Conservation (phyloP, 2,329 filamentous ascomycete species). For the Alternaria incomplexa region DNA sequence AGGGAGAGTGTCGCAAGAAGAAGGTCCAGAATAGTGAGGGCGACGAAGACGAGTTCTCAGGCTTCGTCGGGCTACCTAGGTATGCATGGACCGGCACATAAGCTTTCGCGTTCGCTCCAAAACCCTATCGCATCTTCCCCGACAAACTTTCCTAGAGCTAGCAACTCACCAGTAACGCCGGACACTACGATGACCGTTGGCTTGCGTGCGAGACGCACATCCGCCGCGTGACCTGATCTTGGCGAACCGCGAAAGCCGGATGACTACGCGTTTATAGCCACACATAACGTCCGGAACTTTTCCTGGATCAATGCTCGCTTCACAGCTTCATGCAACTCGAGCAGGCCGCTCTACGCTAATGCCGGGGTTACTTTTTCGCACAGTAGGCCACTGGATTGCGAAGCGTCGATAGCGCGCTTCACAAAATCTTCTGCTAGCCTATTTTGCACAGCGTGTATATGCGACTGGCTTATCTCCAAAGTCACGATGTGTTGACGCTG, state of each 20-base stretch:
- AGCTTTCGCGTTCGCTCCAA: background rate
- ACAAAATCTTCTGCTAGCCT: background rate
- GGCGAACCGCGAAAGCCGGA: background rate
- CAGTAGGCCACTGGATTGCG: conserved; percentile 6
- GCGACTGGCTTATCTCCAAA: background rate
- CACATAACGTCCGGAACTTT: conserved; percentile 1
- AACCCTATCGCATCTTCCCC: background rate
- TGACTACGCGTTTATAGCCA: background rate
- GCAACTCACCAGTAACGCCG: background rate
- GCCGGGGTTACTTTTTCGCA: background rate
- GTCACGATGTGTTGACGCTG: background rate
- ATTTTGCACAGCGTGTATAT: background rate
- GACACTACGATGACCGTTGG: background rate
- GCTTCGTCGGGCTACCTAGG: background rate
- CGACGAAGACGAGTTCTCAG: background rate
- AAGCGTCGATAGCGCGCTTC: background rate
- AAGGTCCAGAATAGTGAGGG: background rate
- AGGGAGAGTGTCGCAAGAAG: background rate
- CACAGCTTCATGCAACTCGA: background rate
- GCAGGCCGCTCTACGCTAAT: conserved; percentile 3
- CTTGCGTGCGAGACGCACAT: background rate
- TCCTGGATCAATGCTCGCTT: background rate
- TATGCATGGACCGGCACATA: background rate
- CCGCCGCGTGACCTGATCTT: background rate
- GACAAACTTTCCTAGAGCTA: background rate